Conservation (phyloP, 768 basidiomycete genomes). For the Agaricus blazei region DNA sequence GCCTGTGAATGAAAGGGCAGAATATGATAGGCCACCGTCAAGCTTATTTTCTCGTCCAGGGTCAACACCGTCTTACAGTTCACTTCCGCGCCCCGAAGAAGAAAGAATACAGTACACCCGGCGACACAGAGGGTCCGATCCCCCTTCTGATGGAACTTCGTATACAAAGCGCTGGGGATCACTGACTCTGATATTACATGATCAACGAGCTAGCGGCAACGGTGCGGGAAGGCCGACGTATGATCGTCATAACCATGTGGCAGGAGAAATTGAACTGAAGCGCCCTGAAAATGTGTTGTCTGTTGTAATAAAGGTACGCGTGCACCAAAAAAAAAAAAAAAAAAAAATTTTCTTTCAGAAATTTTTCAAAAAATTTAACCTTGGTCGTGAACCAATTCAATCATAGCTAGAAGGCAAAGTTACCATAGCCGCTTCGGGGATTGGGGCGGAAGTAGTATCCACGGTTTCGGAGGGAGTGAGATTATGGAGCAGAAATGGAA, state of each 20-base stretch:
- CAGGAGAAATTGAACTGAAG: slow-evolving; percentile 31
- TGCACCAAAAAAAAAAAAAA: neutral
- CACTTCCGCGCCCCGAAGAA: slow-evolving; percentile 26
- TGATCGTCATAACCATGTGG: slow-evolving; percentile 26
- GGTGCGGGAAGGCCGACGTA: slow-evolving; percentile 26
- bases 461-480: slow-evolving; percentile 24
- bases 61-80: slow-evolving; percentile 27
- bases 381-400: no score
- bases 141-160: slow-evolving; percentile 16
- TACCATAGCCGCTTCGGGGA: slow-evolving; percentile 29
- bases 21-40: neutral
- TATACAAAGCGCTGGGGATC: slow-evolving; percentile 28
- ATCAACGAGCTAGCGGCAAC: slow-evolving; percentile 23
- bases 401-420: slow-evolving; percentile 31
- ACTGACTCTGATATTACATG: slow-evolving; percentile 30
- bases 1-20: neutral
- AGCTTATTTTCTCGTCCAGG: slow-evolving; percentile 12
- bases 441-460: slow-evolving; percentile 22
- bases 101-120: slow-evolving; percentile 34
- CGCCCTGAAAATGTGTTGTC: slow-evolving; percentile 23
- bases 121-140: slow-evolving; percentile 18
- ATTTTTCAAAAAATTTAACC: no score
- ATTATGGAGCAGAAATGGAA: slow-evolving; percentile 24
- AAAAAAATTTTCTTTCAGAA: no score
- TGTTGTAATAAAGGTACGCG: slow-evolving; percentile 33